Base-by-base conservation (phyloP, 805 yeast species). In the Candida taoyuanica region DNA sequence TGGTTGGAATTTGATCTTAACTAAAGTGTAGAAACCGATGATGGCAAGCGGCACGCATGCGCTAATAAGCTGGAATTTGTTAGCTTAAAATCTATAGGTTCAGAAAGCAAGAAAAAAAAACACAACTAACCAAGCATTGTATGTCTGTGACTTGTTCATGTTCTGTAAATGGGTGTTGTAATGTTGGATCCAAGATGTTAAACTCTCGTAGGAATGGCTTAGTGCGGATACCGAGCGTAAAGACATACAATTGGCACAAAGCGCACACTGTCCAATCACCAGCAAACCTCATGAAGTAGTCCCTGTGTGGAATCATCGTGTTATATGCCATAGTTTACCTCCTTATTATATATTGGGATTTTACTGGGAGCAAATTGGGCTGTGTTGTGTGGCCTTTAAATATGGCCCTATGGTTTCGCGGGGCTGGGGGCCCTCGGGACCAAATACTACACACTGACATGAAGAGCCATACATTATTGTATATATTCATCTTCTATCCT, bases 201-300 rank as follows among this genome's bases (percentile, higher is more conserved):
- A 64, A 61, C 37, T 61, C 58, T 27, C 66, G 37, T 9, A 49
- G 42, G 33, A 60, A 56, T 1, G 68, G 67, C 36, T n/a, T 8
- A 3, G 46, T 37, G 13, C 26, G 19, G 14, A 40, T 32, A 3
- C 48, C 48, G 13, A 40, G n/a, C 4, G 42, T 31, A 4, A 40
- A 15, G 5, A 40, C 43, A 31, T 37, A 40, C 4, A 38, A 7
- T 34, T 37, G 43, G 28, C 39, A 31, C 4, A 21, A 31, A 12
- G 38, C 5, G 9, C 36, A 31, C 12, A 44, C 31, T 8, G 18
- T 11, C 48, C 48, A 44, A 21, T 44, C 48, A 16, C 39, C 37
- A 14, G 32, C 14, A 31, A 40, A 44, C 5, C 33, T 25, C 14
- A 21, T 23, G 27, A 44, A 7, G 23, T 40, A 36, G 6, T 23